phyloP scores from a whole-genome alignment of 2,329 filamentous ascomycete species.

The Curvularia hawaiiensis region DNA sequence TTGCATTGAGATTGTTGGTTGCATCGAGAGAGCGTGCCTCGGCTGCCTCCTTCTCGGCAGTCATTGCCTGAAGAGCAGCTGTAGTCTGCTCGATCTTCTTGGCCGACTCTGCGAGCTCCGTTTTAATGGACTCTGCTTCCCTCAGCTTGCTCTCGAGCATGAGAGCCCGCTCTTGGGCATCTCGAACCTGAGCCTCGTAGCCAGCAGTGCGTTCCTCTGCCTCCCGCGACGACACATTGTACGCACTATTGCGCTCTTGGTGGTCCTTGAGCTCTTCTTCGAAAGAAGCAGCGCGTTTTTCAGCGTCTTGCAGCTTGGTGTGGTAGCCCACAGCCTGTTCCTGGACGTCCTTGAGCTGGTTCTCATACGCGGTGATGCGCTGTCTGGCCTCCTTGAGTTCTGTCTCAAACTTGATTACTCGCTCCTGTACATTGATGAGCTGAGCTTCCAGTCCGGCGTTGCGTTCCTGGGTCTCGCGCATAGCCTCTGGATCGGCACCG shows the following conservation, averaged over 20 bases:
- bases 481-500: slow-evolving; percentile 24
- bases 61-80: slow-evolving; percentile 32
- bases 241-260: slow-evolving; percentile 32
- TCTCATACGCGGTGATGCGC: slow-evolving; percentile 40
- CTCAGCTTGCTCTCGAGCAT: slow-evolving; percentile 41
- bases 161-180: slow-evolving; percentile 41
- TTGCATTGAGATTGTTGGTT: slow-evolving; percentile 36
- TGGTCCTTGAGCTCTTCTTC: slow-evolving; percentile 40
- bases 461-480: slow-evolving; percentile 39
- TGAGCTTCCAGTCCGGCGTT: slow-evolving; percentile 41
- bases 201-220: slow-evolving; percentile 29
- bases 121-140: slow-evolving; percentile 44
- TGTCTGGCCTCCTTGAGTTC: slow-evolving; percentile 36
- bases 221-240: slow-evolving; percentile 28
- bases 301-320: slow-evolving; percentile 32
- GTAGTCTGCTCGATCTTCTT: slow-evolving; percentile 38
- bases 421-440: slow-evolving; percentile 43
- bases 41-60: slow-evolving; percentile 39
- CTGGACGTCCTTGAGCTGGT: slow-evolving; percentile 41
- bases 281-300: slow-evolving; percentile 35
- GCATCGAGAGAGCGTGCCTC: slow-evolving; percentile 39
- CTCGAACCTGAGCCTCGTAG: slow-evolving; percentile 41
- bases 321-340: slow-evolving; percentile 38
- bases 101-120: slow-evolving; percentile 43
- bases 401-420: slow-evolving; percentile 36